Conservation (phyloP, 176 grass and related monocot species). For the Ensete glaucum region DNA sequence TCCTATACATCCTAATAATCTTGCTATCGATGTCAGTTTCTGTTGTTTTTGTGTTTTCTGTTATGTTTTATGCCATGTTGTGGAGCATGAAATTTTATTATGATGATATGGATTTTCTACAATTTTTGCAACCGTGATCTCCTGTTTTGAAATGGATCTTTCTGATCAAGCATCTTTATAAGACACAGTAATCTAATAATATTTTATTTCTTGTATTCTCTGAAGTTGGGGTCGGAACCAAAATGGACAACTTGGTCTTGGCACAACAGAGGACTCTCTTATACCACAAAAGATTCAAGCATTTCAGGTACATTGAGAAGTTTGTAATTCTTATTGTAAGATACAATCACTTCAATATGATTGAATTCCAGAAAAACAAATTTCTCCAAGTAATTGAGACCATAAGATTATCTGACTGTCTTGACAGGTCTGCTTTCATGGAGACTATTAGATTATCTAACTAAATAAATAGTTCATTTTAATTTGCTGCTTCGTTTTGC, state of each 20-base stretch:
- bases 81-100: no score
- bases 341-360: neutral
- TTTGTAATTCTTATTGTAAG: neutral
- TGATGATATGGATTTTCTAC: no score
- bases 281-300: conserved; percentile 92
- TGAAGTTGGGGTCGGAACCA: conserved; percentile 95
- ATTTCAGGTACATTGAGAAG: conserved; percentile 52
- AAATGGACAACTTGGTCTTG: conserved; percentile 95
- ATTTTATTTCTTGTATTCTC: neutral
- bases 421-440: no score
- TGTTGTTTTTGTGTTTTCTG: no score
- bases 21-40: no score
- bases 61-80: no score
- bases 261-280: conserved; percentile 84
- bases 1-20: no score
- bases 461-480: neutral
- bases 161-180: no score
- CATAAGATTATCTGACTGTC: no score
- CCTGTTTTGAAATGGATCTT: neutral
- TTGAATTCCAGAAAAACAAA: neutral
- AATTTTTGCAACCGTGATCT: neutral
- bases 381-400: neutral
- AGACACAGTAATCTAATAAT: no score
- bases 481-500: neutral
- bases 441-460: no score